phyloP scores from a whole-genome alignment of 1,139 yeast genomes.

The Saccharomyces pastorianus region DNA sequence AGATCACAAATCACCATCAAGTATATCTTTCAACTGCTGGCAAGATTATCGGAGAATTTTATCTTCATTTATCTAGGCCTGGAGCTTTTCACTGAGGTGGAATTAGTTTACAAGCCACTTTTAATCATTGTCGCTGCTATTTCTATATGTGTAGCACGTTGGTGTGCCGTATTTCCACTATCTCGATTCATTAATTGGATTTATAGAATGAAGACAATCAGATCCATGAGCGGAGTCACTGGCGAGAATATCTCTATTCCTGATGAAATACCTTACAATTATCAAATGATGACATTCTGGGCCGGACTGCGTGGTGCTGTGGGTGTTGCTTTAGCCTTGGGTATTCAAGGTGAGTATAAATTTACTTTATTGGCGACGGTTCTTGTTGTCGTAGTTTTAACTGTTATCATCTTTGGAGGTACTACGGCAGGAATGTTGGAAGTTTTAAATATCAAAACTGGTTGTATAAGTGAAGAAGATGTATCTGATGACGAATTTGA shows the following conservation, averaged over 20 bases:
- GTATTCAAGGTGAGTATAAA: constrained; percentile 89
- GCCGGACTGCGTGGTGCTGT: constrained; percentile 99
- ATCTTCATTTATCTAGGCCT: constrained; percentile 92
- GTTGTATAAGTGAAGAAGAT: constrained; percentile 74
- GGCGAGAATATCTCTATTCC: constrained; percentile 45
- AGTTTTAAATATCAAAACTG: constrained; percentile 84
- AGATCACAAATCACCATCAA: constrained; percentile 95
- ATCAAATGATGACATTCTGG: constrained; percentile 99
- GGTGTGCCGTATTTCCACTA: constrained; percentile 96
- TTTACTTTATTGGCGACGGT: constrained; percentile 88
- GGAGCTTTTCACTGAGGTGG: constrained; percentile 91
- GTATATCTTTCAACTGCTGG: constrained; percentile 85
- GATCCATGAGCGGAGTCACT: constrained; percentile 23
- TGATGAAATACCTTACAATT: constrained; percentile 89
- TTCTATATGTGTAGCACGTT: constrained; percentile 89
- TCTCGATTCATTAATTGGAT: constrained; percentile 79
- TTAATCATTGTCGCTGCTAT: constrained; percentile 82
- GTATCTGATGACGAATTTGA: constrained; percentile 94
- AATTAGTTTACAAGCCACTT: constrained; percentile 86
- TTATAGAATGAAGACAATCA: constrained; percentile 45
- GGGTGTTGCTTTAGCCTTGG: constrained; percentile 98
- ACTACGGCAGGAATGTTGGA: constrained; percentile 98
- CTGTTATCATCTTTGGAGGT: constrained; percentile 95
- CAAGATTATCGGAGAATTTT: constrained; percentile 92
- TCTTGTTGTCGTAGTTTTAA: constrained; percentile 87